Percentiles rank a stretch among this genome's conserved stretches.
These are phyloP conservation scores for Floccularia luteovirens DNA, from an alignment of 768 basidiomycete genomes.

Conservation along the genomic window DNA sequence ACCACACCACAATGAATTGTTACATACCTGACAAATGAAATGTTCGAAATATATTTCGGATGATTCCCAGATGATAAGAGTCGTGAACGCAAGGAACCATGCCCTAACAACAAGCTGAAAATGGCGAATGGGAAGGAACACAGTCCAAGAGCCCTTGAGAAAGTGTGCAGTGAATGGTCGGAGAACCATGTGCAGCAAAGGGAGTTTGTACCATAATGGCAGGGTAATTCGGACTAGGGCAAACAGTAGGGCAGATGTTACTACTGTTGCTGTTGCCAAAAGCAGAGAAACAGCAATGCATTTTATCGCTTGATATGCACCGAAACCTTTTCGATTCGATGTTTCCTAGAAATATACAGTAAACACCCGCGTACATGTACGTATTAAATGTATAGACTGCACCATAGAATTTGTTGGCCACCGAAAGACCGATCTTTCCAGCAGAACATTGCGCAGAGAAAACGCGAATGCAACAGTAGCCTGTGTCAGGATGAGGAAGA, in stretches of 20 bases:
- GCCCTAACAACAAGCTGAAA: slow-evolving; percentile 35
- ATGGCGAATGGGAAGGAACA: slow-evolving; percentile 41
- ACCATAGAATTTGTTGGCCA: slow-evolving; percentile 20
- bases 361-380: background rate
- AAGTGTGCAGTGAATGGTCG: slow-evolving; percentile 62
- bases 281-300: slow-evolving; percentile 29
- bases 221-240: slow-evolving; percentile 35
- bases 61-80: slow-evolving; percentile 55
- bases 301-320: background rate
- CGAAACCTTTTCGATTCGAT: background rate
- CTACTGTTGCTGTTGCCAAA: slow-evolving; percentile 29
- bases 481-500: slow-evolving; percentile 56
- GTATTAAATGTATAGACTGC: background rate
- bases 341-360: background rate
- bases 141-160: slow-evolving; percentile 45
- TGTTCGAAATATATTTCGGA: slow-evolving; percentile 53
- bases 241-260: slow-evolving; percentile 35
- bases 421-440: slow-evolving; percentile 49
- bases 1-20: background rate
- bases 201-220: slow-evolving; percentile 48
- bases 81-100: slow-evolving; percentile 44
- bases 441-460: slow-evolving; percentile 49
- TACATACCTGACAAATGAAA: slow-evolving; percentile 46
- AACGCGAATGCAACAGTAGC: slow-evolving; percentile 36
- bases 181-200: slow-evolving; percentile 41